A percentile compares a stretch with the other conserved stretches of the same genome.
phyloP scores from a whole-genome alignment of 1,139 yeast genomes.

The Saccharomyces hybrid region DNA sequence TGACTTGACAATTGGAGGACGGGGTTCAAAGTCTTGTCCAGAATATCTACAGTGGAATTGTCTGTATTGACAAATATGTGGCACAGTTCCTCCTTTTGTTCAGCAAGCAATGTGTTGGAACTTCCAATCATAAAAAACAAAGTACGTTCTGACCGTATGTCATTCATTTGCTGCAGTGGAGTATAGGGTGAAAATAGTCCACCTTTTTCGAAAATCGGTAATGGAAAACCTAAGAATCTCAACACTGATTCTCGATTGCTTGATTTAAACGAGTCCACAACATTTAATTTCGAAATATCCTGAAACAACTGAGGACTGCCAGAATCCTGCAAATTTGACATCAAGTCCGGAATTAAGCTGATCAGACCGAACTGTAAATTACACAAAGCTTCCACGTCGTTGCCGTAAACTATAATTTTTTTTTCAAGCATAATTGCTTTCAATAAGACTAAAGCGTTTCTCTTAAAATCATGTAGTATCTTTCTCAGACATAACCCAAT shows the following conservation, averaged over 20 bases:
- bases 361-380: constrained; percentile 57
- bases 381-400: constrained; percentile 73
- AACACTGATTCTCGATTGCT: constrained; percentile 72
- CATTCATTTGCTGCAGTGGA: constrained; percentile 84
- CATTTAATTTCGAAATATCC: constrained; percentile 44
- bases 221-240: constrained; percentile 78
- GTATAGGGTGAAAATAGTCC: constrained; percentile 89
- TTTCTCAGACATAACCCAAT: constrained; percentile 71
- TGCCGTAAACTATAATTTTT: constrained; percentile 64
- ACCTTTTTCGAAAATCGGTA: constrained; percentile 77
- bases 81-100: constrained; percentile 51
- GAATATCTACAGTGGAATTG: constrained; percentile 41
- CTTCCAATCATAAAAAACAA: constrained; percentile 76
- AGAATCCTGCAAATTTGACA: constrained; percentile 64
- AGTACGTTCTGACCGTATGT: constrained; percentile 51
- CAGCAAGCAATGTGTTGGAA: constrained; percentile 72
- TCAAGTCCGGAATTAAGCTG: constrained; percentile 69
- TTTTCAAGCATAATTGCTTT: constrained; percentile 75
- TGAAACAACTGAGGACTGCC: constrained; percentile 72
- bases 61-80: constrained; percentile 54
- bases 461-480: constrained; percentile 51
- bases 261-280: constrained; percentile 67
- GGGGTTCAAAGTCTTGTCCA: constrained; percentile 35
- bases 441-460: constrained; percentile 57
- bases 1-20: constrained; percentile 48